Conservation (phyloP, 2,329 filamentous ascomycete species). For the Tolypocladium ovalisporum region DNA sequence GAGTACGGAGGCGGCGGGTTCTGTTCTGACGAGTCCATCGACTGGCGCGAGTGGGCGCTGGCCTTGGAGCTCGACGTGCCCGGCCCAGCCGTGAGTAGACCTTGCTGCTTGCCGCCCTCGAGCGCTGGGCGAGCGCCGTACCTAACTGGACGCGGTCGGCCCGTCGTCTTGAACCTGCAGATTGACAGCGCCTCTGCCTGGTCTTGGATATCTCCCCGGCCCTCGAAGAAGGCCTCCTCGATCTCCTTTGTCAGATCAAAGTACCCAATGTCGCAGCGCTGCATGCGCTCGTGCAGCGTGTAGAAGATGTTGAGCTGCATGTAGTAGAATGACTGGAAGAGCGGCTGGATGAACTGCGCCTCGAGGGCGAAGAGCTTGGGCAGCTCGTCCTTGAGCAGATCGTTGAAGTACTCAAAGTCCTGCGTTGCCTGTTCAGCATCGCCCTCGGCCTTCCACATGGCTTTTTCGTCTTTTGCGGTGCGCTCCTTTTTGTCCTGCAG, state of each 20-base stretch:
- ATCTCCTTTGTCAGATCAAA: constrained; percentile 88
- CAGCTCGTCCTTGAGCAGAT: constrained; percentile 89
- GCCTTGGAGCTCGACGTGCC: constrained; percentile 15
- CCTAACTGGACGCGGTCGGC: constrained; percentile 50
- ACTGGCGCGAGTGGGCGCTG: constrained; percentile 22
- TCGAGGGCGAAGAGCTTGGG: constrained; percentile 86
- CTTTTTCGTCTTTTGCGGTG: constrained; percentile 92
- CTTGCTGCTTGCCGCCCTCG: constrained; percentile 35
- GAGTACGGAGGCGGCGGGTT: constrained; percentile 65
- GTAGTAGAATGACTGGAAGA: constrained; percentile 99
- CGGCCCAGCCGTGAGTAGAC: constrained; percentile 38
- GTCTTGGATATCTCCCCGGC: constrained; percentile 81
- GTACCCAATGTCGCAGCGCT: constrained; percentile 92
- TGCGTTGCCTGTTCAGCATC: constrained; percentile 86
- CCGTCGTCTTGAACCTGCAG: constrained; percentile 83
- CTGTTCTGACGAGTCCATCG: constrained; percentile 32
- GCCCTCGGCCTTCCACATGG: constrained; percentile 87
- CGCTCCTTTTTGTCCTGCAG: constrained; percentile 97
- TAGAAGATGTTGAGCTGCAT: constrained; percentile 99
- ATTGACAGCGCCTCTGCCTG: constrained; percentile 75
- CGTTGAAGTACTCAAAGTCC: constrained; percentile 97
- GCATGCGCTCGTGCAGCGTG: constrained; percentile 96
- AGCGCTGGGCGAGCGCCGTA: constrained; percentile 45
- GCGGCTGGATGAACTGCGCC: constrained; percentile 85
- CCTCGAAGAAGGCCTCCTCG: constrained; percentile 80